Base-by-base conservation (phyloP, 1,139 yeast species). In the Suhomyces yuchorum region DNA sequence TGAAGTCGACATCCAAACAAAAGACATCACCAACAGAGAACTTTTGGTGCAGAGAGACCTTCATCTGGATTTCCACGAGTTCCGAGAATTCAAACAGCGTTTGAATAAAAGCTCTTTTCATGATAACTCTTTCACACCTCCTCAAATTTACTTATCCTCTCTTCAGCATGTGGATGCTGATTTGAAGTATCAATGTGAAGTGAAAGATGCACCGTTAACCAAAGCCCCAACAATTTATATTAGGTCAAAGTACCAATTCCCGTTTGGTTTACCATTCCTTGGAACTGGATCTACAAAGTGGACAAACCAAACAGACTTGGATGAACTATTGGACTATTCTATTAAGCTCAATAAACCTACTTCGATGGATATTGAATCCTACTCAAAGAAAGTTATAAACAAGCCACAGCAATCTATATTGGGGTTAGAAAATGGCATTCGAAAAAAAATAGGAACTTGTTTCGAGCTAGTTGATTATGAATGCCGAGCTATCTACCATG, bases 1-100 rank as follows among this genome's bases (percentile, higher is more conserved):
- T 8, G 97, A 91, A 62, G 59, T 89, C 8, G 97, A 91, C 62
- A 68, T 85, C 1, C 62, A 75, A 12, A 82, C 92, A 0, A 76
- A 71, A 34, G 67, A 75, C 60, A 85, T 91, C 17, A 40, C 67
- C 5, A 91, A 91, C 60, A 66, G 92, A 24, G 47, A 59, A 1
- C 67, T 67, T 1, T 44, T 87, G 2, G 41, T 57, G 1, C 77
- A 77, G 47, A 62, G 84, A 30, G 67, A 77, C 34, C 54, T 81
- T 1, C 92, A 85, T 57, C 66, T 74, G 47, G 72, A 74, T 43
- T 78, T 84, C 45, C 47, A 63, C 3, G 84, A 80, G 50, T 48
- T 54, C 22, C 23, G 28, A 18, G 30, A 41, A 14, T 54, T 47
- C 40, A 39, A 40, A 7, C 45, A 40, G 32, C 36, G 12, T 8